Evolutionary conservation across 2,329 filamentous ascomycete species (phyloP), one percentile per base, ranked within the genome.

Genomic region (Fusarium avenaceum): DNA sequence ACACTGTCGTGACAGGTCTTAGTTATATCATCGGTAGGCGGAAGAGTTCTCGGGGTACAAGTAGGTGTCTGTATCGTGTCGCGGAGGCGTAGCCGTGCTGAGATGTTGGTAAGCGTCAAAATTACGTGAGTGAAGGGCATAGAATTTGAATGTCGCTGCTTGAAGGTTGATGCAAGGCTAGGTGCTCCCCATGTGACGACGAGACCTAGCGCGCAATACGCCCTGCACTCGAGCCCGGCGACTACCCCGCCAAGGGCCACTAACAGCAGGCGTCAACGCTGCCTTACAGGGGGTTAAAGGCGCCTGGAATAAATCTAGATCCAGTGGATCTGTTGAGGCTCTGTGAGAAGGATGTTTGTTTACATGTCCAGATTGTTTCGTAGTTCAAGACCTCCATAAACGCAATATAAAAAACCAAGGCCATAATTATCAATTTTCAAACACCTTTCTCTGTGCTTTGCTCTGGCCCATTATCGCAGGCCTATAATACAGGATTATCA

Each of bases 371-470:
- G 13, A 24, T 40, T 61, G 58, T 45, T 55, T 50, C 52, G 28
- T 30, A 35, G 50, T 49, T 50, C 33, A 13, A 33, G n/a, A 39
- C 26, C 15, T 17, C 32, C 13, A 30, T 24, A 32, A 33, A 52
- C 49, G 40, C 14, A 40, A 46, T 45, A 39, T 7, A 50, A 52
- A 35, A 63, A 63, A 62, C 49, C 49, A 60, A 63, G 55, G 22
- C 61, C 56, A 39, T 46, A 67, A 68, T 69, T 69, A 50, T 69
- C 66, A 69, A 69, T 69, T 69, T 69, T 69, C 62, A 69, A 69
- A 69, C 65, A 69, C 65, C 65, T 30, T 22, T 42, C 38, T 69
- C 50, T 69, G 66, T 67, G 57, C 54, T 55, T 66, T 58, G 44
- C 50, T 64, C 33, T 56, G 53, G 40, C 62, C 66, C 46, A 53